Evolutionary conservation across 805 yeast genomes (phyloP).

Genomic region (Saccharomycopsis babjevae): DNA sequence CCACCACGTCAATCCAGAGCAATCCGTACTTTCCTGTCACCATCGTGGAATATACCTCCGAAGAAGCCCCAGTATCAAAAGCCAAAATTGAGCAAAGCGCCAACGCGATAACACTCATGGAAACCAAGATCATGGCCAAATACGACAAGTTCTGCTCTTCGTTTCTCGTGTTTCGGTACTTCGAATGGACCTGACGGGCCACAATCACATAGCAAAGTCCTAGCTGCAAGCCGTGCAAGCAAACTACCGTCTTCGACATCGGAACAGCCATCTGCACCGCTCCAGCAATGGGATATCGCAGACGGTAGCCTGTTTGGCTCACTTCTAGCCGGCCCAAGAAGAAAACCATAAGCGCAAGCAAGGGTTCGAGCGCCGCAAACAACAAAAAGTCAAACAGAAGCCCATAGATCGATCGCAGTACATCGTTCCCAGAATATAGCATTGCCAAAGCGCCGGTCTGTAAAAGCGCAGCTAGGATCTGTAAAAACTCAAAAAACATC

Average conservation of each 20-base stretch:
- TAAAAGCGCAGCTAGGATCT: background rate
- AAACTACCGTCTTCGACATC: background rate
- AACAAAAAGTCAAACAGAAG: conserved; percentile 1
- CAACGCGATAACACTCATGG: background rate
- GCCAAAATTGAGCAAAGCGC: background rate
- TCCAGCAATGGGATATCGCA: background rate
- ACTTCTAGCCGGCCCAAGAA: background rate
- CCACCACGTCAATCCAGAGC: conserved; percentile 2
- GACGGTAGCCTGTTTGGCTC: background rate
- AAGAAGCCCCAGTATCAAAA: background rate
- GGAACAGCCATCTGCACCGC: background rate
- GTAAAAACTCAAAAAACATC: background rate
- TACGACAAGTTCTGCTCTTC: background rate
- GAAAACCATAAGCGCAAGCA: background rate
- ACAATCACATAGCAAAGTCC: background rate
- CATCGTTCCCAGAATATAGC: background rate
- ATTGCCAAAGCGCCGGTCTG: background rate
- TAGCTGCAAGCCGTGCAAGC: background rate
- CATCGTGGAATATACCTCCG: background rate
- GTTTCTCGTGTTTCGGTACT: background rate
- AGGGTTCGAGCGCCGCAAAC: background rate
- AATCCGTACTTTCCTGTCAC: conserved; percentile 1
- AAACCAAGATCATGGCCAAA: background rate
- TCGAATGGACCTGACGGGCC: background rate
- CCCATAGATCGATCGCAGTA: background rate